phyloP scores from a whole-genome alignment of 768 basidiomycete genomes.

The Boletus tylopilopsis region DNA sequence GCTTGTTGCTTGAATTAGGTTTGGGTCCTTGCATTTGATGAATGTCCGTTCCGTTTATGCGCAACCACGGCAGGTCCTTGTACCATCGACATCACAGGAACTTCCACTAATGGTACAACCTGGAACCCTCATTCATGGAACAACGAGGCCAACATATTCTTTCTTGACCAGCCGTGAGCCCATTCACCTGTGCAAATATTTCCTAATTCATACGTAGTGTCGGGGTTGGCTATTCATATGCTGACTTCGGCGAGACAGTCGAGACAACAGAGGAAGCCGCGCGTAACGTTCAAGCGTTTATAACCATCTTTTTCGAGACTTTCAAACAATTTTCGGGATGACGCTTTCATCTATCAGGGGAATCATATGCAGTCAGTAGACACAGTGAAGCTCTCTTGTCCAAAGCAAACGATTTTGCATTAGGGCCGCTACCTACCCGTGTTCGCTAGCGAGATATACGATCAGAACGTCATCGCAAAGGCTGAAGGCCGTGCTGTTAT shows the following conservation, averaged over 20 bases:
- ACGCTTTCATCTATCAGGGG: conserved; percentile 69
- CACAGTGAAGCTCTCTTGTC: neutral
- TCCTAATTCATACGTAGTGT: conserved; percentile 36
- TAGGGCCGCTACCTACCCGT: conserved; percentile 70
- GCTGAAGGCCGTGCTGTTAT: conserved; percentile 49
- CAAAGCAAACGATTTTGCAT: neutral
- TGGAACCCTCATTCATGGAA: conserved; percentile 70
- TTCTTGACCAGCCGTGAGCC: conserved; percentile 58
- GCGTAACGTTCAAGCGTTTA: conserved; percentile 68
- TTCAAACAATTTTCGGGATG: conserved; percentile 70
- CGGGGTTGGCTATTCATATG: conserved; percentile 70
- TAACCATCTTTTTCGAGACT: conserved; percentile 75
- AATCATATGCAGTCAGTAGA: conserved; percentile 60
- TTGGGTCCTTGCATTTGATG: neutral
- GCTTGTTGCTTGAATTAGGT: conserved; percentile 60
- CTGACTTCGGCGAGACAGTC: conserved; percentile 63
- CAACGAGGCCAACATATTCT: conserved; percentile 64
- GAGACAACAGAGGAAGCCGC: conserved; percentile 81
- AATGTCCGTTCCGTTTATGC: conserved; percentile 25
- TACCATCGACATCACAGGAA: conserved; percentile 52
- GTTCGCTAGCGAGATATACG: conserved; percentile 74
- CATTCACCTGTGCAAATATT: neutral
- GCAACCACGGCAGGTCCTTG: conserved; percentile 45
- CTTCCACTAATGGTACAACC: conserved; percentile 54
- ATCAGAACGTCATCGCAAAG: conserved; percentile 57